These are phyloP conservation scores for Calamus simplicifolius DNA, from an alignment of 176 grass and related monocot genomes.

Conservation along the genomic window DNA sequence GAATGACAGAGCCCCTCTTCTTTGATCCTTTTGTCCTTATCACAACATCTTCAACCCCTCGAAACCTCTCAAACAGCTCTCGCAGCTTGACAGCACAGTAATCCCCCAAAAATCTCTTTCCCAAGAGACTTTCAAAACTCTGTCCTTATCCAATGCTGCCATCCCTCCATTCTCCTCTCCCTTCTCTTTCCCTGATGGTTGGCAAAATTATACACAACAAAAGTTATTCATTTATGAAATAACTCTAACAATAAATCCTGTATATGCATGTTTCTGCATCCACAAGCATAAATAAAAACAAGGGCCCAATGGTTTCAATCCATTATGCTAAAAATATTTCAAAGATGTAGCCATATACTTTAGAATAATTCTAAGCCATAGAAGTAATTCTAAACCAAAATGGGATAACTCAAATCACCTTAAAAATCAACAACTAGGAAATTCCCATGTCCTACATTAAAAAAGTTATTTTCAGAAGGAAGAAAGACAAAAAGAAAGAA, in stretches of 20 bases:
- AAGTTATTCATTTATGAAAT: not conserved
- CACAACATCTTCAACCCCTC: conserved; percentile 69
- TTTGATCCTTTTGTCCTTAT: conserved; percentile 71
- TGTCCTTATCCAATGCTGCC: conserved; percentile 38
- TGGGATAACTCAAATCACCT: too few relatives aligned
- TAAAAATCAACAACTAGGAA: too few relatives aligned
- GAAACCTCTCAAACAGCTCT: conserved; percentile 69
- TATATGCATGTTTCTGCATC: too few relatives aligned
- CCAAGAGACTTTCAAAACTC: conserved; percentile 85
- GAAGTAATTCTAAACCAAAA: not conserved
- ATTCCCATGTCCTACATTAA: too few relatives aligned
- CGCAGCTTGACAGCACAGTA: conserved; percentile 59
- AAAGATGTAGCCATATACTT: too few relatives aligned
- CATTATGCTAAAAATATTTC: too few relatives aligned
- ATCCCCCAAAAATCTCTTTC: conserved; percentile 47
- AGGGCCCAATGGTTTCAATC: too few relatives aligned
- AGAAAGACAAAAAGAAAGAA: too few relatives aligned
- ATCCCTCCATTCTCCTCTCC: conserved; percentile 11
- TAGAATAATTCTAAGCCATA: too few relatives aligned
- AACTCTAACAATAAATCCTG: too few relatives aligned
- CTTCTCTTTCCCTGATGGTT: conserved; percentile 35
- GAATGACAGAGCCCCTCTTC: conserved; percentile 60
- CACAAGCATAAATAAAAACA: too few relatives aligned
- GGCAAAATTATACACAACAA: not conserved
- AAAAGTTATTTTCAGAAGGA: too few relatives aligned